Evolutionary conservation across 306 rosid genomes (phyloP).

Genomic region (Amphicarpaea edgeworthii): DNA sequence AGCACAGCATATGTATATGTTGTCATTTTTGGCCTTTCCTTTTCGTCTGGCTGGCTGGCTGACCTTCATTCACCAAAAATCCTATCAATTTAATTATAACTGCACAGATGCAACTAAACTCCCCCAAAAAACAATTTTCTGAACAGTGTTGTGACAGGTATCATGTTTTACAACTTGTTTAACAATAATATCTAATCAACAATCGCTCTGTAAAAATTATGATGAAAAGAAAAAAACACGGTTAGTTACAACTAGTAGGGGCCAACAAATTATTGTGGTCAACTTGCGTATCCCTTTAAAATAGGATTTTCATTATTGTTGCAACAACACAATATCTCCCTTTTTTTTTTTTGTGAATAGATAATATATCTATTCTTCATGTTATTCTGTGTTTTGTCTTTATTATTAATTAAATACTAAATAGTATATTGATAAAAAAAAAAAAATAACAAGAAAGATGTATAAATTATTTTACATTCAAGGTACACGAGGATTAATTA

Average conservation of each 20-base stretch:
- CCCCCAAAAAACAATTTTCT: slow-evolving; percentile 2
- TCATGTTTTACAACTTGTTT: slow-evolving; percentile 34
- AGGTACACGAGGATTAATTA: too few species aligned
- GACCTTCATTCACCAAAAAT: slow-evolving; percentile 45
- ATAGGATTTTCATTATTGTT: slow-evolving; percentile 27
- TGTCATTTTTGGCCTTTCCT: slow-evolving; percentile 42
- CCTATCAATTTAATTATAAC: slow-evolving; percentile 33
- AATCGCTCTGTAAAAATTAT: not conserved
- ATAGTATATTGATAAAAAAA: too few species aligned
- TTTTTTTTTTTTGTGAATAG: too few species aligned
- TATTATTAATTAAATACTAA: not conserved
- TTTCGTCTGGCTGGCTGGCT: slow-evolving; percentile 10
- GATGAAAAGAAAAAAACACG: not conserved
- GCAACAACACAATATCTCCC: not conserved
- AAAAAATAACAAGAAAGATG: too few species aligned
- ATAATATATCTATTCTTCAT: not conserved
- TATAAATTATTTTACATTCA: too few species aligned
- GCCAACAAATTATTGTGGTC: slow-evolving; percentile 29
- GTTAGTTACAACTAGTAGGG: slow-evolving; percentile 15
- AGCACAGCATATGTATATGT: slow-evolving; percentile 38
- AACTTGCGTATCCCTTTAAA: slow-evolving; percentile 4
- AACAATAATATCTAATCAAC: slow-evolving; percentile 31
- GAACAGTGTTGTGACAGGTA: slow-evolving; percentile 20
- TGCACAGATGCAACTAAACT: slow-evolving; percentile 39
- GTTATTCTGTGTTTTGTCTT: not conserved